Evolutionary conservation across 2,329 filamentous ascomycete species (phyloP).

Genomic region (Phaeosphaeriaceae sp.): DNA sequence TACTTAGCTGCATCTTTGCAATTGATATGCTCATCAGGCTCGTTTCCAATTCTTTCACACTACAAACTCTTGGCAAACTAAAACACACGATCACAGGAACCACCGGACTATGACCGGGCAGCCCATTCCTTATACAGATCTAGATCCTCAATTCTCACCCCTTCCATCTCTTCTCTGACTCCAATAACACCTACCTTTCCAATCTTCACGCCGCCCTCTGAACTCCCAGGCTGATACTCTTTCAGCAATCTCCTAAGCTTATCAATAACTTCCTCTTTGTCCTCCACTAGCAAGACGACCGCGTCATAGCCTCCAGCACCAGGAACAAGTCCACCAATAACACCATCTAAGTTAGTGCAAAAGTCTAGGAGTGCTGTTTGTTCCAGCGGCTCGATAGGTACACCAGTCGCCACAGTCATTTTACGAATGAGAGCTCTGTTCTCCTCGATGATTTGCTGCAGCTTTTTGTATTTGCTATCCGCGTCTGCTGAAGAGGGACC

Average conservation of each 20-base stretch:
- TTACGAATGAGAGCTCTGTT: constrained; percentile 69
- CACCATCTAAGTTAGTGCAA: constrained; percentile 72
- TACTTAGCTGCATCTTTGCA: too few species aligned
- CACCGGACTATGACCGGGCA: constrained; percentile 2
- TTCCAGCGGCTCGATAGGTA: constrained; percentile 86
- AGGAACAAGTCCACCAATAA: constrained; percentile 89
- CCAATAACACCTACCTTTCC: constrained; percentile 71
- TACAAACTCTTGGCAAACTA: not conserved
- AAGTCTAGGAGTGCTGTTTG: constrained; percentile 87
- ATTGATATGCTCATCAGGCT: too few species aligned
- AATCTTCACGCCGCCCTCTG: constrained; percentile 52
- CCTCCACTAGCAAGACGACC: constrained; percentile 77
- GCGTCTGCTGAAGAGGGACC: constrained; percentile 34
- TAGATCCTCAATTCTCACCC: constrained; percentile 55
- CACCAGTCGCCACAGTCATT: constrained; percentile 76
- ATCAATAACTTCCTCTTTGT: constrained; percentile 69
- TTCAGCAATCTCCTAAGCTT: constrained; percentile 67
- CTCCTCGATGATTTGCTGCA: constrained; percentile 59
- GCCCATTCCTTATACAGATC: constrained; percentile 51
- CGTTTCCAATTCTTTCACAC: too few species aligned
- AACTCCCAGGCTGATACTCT: constrained; percentile 64
- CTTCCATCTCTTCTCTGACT: constrained; percentile 76
- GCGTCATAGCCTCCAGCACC: constrained; percentile 95
- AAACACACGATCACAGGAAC: too few species aligned
- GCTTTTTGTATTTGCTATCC: constrained; percentile 53